Evolutionary conservation across 495 filamentous ascomycete species (phyloP).

Genomic region (Aspergillus biplanus): DNA sequence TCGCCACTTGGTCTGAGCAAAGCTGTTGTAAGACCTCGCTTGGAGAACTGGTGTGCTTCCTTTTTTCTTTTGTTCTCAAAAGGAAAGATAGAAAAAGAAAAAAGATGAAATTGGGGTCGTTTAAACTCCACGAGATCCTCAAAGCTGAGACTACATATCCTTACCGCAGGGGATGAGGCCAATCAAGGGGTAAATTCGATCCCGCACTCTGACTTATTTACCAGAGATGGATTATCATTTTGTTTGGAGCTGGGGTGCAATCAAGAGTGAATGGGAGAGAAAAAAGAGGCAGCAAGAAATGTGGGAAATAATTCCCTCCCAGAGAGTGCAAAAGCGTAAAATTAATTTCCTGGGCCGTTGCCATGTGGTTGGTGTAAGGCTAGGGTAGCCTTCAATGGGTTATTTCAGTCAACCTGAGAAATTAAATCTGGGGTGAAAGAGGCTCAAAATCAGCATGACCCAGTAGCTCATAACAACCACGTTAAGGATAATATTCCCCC

Average conservation of each 20-base stretch:
- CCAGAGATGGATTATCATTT: not conserved
- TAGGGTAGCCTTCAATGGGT: not conserved
- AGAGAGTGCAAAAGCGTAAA: too few species aligned
- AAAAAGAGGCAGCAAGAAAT: not conserved
- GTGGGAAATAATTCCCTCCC: too few species aligned
- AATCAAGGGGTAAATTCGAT: conserved; percentile 10
- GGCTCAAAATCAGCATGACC: conserved; percentile 23
- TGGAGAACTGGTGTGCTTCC: conserved; percentile 9
- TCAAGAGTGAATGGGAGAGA: not conserved
- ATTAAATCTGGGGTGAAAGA: conserved; percentile 19
- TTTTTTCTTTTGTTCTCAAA: conserved; percentile 10
- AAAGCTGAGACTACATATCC: conserved; percentile 17
- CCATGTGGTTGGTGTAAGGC: not conserved
- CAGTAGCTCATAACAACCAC: not conserved
- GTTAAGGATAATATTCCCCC: not conserved
- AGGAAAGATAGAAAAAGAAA: not conserved
- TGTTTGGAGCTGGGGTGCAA: not conserved
- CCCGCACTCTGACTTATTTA: conserved; percentile 5
- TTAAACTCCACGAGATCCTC: conserved; percentile 5
- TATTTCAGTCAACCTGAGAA: not conserved
- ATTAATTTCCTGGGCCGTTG: not conserved
- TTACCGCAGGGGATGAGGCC: conserved; percentile 11
- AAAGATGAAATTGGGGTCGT: conserved; percentile 1
- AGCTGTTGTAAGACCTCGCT: conserved; percentile 18
- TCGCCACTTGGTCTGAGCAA: conserved; percentile 5